phyloP scores from a whole-genome alignment of 768 basidiomycete genomes.

The Leccinellum luteum region DNA sequence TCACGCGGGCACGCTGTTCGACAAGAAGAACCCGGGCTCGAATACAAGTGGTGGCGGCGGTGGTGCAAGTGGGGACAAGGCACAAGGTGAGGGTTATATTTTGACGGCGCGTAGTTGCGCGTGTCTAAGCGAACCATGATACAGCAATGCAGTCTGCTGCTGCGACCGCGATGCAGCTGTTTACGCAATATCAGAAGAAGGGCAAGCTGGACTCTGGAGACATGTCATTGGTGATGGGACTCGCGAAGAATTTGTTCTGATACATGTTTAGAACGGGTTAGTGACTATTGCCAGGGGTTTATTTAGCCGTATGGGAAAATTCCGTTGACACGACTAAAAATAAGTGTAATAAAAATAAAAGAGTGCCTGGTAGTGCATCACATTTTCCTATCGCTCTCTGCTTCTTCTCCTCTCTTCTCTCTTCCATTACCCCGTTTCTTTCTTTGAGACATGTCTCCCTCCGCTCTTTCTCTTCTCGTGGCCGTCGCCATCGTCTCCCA shows the following conservation, averaged over 20 bases:
- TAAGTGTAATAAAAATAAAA: constrained; percentile 4
- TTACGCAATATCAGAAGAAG: constrained; percentile 20
- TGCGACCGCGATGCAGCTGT: constrained; percentile 30
- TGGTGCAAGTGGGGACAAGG: constrained; percentile 16
- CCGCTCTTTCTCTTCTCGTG: constrained; percentile 44
- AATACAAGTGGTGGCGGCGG: background rate
- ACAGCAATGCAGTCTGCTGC: constrained; percentile 34
- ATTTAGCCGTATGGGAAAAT: no score
- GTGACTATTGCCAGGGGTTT: no score
- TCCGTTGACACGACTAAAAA: no score
- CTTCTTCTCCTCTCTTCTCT: background rate
- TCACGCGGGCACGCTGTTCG: constrained; percentile 31
- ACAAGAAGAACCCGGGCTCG: constrained; percentile 29
- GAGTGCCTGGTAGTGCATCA: background rate
- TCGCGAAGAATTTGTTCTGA: constrained; percentile 24
- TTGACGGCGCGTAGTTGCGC: background rate
- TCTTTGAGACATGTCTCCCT: constrained; percentile 43
- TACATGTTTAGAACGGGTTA: no score
- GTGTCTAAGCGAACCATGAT: background rate
- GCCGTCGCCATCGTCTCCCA: constrained; percentile 31
- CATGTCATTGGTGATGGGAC: constrained; percentile 25
- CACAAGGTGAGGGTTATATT: constrained; percentile 20
- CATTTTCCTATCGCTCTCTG: no score
- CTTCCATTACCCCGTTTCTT: no score
- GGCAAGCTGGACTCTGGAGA: constrained; percentile 30